Evolutionary conservation across 768 basidiomycete species (phyloP), one percentile per base, ranked within the genome.

Genomic region (Agrocybe chaxingu): DNA sequence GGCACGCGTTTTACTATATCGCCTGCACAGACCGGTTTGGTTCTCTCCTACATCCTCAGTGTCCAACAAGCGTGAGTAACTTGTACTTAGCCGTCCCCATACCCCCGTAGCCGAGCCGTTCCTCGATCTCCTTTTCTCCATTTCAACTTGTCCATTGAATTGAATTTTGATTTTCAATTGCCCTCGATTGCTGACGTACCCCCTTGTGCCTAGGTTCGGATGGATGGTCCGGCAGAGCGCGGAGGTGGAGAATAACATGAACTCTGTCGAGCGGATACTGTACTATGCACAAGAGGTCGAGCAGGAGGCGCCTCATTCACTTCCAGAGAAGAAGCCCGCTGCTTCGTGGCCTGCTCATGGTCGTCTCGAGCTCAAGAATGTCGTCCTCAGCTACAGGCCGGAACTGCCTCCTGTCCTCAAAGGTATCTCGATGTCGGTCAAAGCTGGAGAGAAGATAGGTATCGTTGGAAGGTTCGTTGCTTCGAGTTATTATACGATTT

Each of bases 171-270:
- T 24, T 24, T 24, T 24, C 3, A 24, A 24, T 24, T 24, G 24
- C 24, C 24, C 24, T 24, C 24, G 24, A 24, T 24, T 24, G 24
- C 24, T 24, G 24, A 24, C 24, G 3, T 24, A 24, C 24, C 24
- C 24, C 24, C 24, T 24, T 24, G 24, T 24, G 24, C 24, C 24
- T 52, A 85, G 82, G 56, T 88, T 91, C 57, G 81, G 81, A 16
- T 90, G 82, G 83, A 77, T 89, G 66, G 80, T 88, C 37, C 81
- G 87, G 7, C 88, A 90, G 66, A 77, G 75, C 35, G 84, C 88
- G 2, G 92, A 95, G 63, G 85, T 94, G 8, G 92, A 96, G 66
- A 96, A 97, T 66, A 80, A 94, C 66, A 93, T 95, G 89, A 92
- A 92, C 63, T 82, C 84, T n/a, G 87, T 90, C 7, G 89, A 91